Percentiles rank a stretch among this genome's conserved stretches.
Conservation (phyloP, 805 yeast genomes). For the Metschnikowia kunwiensis region DNA sequence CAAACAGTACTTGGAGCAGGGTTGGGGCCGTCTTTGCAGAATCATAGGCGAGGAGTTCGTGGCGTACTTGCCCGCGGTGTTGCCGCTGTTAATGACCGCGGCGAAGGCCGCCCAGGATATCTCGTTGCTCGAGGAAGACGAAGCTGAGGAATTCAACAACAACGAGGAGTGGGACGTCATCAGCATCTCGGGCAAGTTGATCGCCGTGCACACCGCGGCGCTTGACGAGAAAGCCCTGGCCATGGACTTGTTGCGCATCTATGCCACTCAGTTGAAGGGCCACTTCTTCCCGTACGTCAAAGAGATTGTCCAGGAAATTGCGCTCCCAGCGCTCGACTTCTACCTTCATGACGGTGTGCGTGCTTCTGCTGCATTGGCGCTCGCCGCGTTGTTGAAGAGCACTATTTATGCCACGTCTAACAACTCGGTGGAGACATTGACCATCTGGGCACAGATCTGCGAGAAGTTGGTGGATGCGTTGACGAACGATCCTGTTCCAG, state of each 20-base stretch:
- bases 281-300: constrained; percentile 80
- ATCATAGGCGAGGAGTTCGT: constrained; percentile 81
- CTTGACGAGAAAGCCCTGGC: constrained; percentile 93
- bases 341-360: constrained; percentile 93
- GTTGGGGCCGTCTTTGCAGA: constrained; percentile 93
- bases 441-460: constrained; percentile 69
- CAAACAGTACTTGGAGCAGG: constrained; percentile 81
- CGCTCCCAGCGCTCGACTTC: constrained; percentile 85
- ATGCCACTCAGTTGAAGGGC: constrained; percentile 79
- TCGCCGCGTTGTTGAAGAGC: constrained; percentile 72
- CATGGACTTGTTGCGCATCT: constrained; percentile 78
- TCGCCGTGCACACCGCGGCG: constrained; percentile 93
- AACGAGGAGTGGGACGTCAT: constrained; percentile 96
- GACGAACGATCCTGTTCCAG: constrained; percentile 78
- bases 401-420: constrained; percentile 55
- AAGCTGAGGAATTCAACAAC: constrained; percentile 72
- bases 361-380: constrained; percentile 80
- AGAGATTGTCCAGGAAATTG: constrained; percentile 73
- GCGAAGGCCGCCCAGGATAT: constrained; percentile 91
- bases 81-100: constrained; percentile 82
- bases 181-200: constrained; percentile 83
- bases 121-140: constrained; percentile 84
- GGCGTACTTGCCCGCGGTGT: constrained; percentile 76
- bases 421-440: constrained; percentile 57
- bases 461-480: constrained; percentile 65